Evolutionary conservation across 768 basidiomycete genomes (phyloP).

Genomic region (Leucocoprinus sp.): DNA sequence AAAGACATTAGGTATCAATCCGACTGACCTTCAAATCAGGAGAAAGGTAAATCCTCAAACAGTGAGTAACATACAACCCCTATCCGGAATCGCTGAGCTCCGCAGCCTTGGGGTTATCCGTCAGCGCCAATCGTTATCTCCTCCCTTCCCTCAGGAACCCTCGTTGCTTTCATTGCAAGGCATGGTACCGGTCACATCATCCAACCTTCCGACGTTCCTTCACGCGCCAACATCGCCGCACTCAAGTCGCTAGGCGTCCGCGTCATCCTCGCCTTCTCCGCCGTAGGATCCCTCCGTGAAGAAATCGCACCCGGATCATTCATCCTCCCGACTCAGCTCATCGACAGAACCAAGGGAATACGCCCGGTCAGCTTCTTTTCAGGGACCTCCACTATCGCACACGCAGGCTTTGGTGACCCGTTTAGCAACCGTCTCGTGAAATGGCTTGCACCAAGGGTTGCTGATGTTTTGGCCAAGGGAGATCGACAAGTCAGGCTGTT

Average conservation of each 20-base stretch:
- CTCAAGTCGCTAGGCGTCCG: constrained; percentile 87
- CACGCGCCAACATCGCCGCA: constrained; percentile 91
- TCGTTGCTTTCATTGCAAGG: constrained; percentile 85
- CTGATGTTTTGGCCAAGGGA: constrained; percentile 50
- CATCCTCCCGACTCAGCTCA: constrained; percentile 83
- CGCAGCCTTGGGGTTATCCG: constrained; percentile 88
- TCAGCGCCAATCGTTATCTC: constrained; percentile 91
- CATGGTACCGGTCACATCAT: constrained; percentile 81
- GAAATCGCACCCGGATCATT: constrained; percentile 90
- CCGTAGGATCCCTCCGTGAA: constrained; percentile 91
- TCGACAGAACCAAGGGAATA: constrained; percentile 92
- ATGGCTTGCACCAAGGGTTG: constrained; percentile 62
- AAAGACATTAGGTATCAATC: not conserved
- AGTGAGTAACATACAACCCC: constrained; percentile 31
- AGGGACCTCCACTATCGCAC: constrained; percentile 74
- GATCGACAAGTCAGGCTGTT: constrained; percentile 63
- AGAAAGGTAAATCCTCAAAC: constrained; percentile 75
- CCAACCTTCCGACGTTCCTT: constrained; percentile 72
- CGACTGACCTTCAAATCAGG: constrained; percentile 27
- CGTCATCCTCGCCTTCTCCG: constrained; percentile 88
- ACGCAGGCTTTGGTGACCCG: constrained; percentile 91
- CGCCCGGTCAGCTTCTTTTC: constrained; percentile 88
- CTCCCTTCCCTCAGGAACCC: constrained; percentile 70
- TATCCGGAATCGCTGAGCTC: not conserved
- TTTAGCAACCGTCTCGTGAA: constrained; percentile 57